These are phyloP conservation scores for Pyrrhoderma noxium DNA, from an alignment of 1,284 basidiomycete genomes.

Conservation along the genomic window DNA sequence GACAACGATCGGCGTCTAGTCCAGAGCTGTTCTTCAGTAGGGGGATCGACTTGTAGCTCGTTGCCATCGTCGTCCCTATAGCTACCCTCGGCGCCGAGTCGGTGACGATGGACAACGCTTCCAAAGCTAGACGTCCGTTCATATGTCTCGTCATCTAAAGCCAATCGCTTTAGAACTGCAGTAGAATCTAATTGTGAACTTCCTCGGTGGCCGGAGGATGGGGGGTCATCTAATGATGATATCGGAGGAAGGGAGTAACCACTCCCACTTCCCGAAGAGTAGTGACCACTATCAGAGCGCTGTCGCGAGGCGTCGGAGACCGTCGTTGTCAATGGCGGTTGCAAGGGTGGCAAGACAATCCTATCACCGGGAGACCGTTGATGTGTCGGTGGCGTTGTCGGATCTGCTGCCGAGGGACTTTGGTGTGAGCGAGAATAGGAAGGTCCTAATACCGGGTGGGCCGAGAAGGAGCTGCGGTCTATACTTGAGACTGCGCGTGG, in stretches of 20 bases:
- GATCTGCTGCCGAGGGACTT: neutral
- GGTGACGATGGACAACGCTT: too few species aligned
- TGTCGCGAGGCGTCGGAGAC: slow-evolving; percentile 1
- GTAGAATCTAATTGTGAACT: slow-evolving; percentile 13
- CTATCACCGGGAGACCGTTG: slow-evolving; percentile 8
- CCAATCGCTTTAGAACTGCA: slow-evolving; percentile 14
- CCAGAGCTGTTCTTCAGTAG: slow-evolving; percentile 16
- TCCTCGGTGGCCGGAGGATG: slow-evolving; percentile 1
- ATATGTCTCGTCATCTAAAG: slow-evolving; percentile 15
- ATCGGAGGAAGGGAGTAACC: slow-evolving; percentile 17
- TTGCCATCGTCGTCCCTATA: slow-evolving; percentile 15
- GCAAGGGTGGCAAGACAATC: slow-evolving; percentile 12
- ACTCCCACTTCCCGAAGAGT: slow-evolving; percentile 12
- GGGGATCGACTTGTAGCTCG: slow-evolving; percentile 6
- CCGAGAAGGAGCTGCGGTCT: neutral
- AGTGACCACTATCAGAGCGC: slow-evolving; percentile 6
- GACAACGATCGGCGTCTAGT: slow-evolving; percentile 18
- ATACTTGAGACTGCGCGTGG: slow-evolving; percentile 3
- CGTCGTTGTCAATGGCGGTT: neutral
- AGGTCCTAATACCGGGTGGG: neutral
- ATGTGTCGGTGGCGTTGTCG: slow-evolving; percentile 4
- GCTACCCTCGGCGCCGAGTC: slow-evolving; percentile 6
- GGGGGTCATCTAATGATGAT: slow-evolving; percentile 10
- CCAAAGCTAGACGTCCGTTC: too few species aligned
- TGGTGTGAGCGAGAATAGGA: neutral